Base-by-base conservation (phyloP, 2,329 filamentous ascomycete genomes). In the Epichloe coenophiala region DNA sequence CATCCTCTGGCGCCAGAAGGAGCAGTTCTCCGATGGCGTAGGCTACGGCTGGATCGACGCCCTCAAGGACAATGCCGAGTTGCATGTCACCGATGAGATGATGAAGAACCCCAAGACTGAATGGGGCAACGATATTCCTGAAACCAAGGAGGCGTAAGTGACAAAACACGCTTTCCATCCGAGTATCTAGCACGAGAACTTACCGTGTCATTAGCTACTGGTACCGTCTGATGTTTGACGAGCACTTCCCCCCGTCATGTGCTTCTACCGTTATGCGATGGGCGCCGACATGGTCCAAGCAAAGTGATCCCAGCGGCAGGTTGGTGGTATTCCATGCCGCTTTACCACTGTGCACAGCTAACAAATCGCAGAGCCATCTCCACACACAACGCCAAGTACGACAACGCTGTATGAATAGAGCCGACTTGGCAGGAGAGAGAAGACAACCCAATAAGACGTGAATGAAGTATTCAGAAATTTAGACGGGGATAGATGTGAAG, bases 31-130 rank as follows among this genome's bases (percentile, higher is more conserved):
- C 53, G 94, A 98, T 63, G 94, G 93, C 66, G 93, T 98, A 52
- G 93, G 93, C 52, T 98, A 98, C 73, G 90, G 93, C 56, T 98
- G 93, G 93, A 98, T 98, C 65, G 93, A 98, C 64, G 86, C 84
- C 6, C 81, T 98, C 61, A 97, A 96, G 78, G 93, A 97, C 70
- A 87, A 85, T 63, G 93, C 93, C 36, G 89, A 94, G 71, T 68
- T 83, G 57, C 81, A 93, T 51, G 85, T 98, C 51, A 95, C 87
- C 17, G 91, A 98, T 64, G 91, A 97, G 76, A 90, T 94, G 83
- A 88, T 97, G 86, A 89, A 90, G 77, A 91, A 94, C 80, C 91
- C 93, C 56, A 96, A 95, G 78, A 80, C 88, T 12, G 88, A 96
- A 69, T 98, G 94, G 94, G 91, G 89, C 47, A 71, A 73, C 61